These are phyloP conservation scores for Eucalyptus tenuipes DNA, from an alignment of 345 rosid species.

Conservation along the genomic window DNA sequence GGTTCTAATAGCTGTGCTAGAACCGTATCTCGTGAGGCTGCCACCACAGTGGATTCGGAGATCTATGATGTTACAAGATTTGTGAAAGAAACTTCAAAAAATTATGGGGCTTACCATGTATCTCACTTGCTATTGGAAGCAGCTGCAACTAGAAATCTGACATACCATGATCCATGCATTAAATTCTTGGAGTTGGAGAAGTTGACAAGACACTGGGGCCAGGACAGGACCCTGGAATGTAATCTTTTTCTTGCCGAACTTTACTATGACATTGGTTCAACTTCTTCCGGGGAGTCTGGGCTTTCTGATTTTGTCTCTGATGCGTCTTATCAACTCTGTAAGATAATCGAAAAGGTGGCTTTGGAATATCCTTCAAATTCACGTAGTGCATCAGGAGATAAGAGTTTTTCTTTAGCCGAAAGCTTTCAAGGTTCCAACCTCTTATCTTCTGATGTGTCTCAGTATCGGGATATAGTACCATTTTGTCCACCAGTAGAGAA, in stretches of 20 bases:
- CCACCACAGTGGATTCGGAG: conserved; percentile 31
- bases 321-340: conserved; percentile 79
- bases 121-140: conserved; percentile 82
- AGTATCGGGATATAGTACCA: neutral
- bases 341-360: conserved; percentile 82
- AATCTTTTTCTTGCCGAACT: conserved; percentile 89
- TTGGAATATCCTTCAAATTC: conserved; percentile 37
- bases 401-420: conserved; percentile 7
- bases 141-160: conserved; percentile 30
- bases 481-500: neutral
- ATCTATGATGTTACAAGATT: conserved; percentile 31
- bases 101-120: conserved; percentile 82
- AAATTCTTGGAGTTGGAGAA: conserved; percentile 79
- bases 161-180: conserved; percentile 31
- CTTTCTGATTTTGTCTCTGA: conserved; percentile 47
- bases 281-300: conserved; percentile 35
- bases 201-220: conserved; percentile 76
- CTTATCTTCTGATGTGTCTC: neutral
- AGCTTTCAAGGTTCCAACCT: conserved; percentile 16
- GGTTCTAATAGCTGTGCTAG: conserved; percentile 18
- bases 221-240: conserved; percentile 75
- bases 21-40: conserved; percentile 17
- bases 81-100: conserved; percentile 55
- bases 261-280: conserved; percentile 58
- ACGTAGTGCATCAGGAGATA: conserved; percentile 11